Base-by-base conservation (phyloP, 2,329 filamentous ascomycete genomes). In the Zasmidium angulare region DNA sequence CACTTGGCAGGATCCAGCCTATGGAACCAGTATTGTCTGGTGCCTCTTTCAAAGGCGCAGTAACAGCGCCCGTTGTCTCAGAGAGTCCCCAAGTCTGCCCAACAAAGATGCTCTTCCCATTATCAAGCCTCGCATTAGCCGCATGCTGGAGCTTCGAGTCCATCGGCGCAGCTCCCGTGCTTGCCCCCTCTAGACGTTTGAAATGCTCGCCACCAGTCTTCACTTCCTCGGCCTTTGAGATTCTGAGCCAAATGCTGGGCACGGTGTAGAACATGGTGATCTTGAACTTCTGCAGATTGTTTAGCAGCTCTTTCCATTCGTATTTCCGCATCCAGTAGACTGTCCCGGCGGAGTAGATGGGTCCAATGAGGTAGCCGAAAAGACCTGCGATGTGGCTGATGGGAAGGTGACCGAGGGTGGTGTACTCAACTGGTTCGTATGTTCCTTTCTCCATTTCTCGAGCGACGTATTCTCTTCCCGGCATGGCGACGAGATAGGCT, bases 351-450 rank as follows among this genome's bases (percentile, higher is more conserved):
- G 68, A 71, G 48, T 71, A 71, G 2, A 70, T 65, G 1, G 75
- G 73, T 1, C 68, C 69, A n/a, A 73, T 70, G 58, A 77, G 71
- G 46, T 74, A 75, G 69, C 74, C 76, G 20, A 76, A 70, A 46
- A 77, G 70, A 10, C 89, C 89, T 68, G 96, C 96, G 62, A 96
- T 93, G 72, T 96, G 92, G 75, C 91, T 96, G 72, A 96, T 93
- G 0, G 93, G 92, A n/a, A 96, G 75, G 60, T 96, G 88, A 0
- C 89, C 90, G 14, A 77, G 70, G 43, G 60, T 55, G 46, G 52
- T 64, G 53, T 59, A 59, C 26, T 64, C 55, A 11, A 49, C 31
- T 9, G 61, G 60, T 65, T 71, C 31, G 65, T 62, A 60, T 62
- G 70, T 62, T 6, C 67, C 67, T 29, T 67, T 65, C 31, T 64